Percentiles rank a stretch among this genome's conserved stretches.
Evolutionary conservation across 805 yeast species (phyloP).

Genomic region (Barnettozyma populi): DNA sequence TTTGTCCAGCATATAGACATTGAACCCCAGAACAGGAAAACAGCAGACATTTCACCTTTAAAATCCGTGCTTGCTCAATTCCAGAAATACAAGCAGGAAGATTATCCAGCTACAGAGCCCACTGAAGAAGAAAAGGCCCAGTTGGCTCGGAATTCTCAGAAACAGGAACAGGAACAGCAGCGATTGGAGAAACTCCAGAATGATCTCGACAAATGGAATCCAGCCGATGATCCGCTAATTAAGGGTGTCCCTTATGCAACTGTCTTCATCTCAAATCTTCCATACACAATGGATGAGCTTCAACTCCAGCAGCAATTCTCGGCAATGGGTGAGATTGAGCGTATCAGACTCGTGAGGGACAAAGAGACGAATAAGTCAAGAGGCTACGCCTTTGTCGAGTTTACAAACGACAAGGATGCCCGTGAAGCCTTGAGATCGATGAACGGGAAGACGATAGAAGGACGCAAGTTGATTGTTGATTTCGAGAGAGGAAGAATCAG

Average conservation of each 20-base stretch:
- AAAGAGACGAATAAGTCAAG: constrained; percentile 47
- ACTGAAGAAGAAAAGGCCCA: constrained; percentile 27
- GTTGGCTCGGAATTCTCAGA: constrained; percentile 26
- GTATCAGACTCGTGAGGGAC: constrained; percentile 50
- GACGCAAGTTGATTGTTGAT: constrained; percentile 59
- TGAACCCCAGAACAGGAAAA: constrained; percentile 15
- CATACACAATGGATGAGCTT: constrained; percentile 57
- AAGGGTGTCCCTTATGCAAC: constrained; percentile 74
- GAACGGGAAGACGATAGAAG: constrained; percentile 46
- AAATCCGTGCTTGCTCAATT: constrained; percentile 22
- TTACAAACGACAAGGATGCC: constrained; percentile 54
- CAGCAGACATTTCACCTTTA: constrained; percentile 17
- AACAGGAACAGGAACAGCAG: constrained; percentile 20
- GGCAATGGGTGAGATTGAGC: constrained; percentile 67
- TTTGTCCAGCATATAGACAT: constrained; percentile 18
- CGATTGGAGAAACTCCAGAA: constrained; percentile 30
- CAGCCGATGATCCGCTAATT: constrained; percentile 49
- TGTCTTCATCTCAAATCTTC: constrained; percentile 69
- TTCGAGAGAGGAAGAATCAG: constrained; percentile 63
- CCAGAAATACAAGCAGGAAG: constrained; percentile 24
- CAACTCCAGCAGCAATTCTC: constrained; percentile 61
- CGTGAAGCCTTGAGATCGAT: constrained; percentile 55
- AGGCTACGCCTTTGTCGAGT: constrained; percentile 84
- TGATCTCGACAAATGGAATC: constrained; percentile 44
- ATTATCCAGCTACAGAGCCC: constrained; percentile 12